Conservation (phyloP, 2,329 filamentous ascomycete species). For the Penicillium sp. region DNA sequence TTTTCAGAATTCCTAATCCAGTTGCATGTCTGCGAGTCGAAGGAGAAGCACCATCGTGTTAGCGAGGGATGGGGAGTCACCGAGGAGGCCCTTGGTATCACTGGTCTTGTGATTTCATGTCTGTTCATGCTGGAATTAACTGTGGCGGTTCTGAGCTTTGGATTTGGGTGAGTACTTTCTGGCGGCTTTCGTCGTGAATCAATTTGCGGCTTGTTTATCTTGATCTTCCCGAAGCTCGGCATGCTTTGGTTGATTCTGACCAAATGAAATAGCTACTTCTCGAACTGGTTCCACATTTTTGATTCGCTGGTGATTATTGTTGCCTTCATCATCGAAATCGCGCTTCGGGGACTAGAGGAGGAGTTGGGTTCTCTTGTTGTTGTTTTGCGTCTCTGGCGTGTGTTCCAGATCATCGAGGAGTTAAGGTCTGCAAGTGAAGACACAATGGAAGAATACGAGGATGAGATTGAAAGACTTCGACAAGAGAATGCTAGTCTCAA, state of each 20-base stretch:
- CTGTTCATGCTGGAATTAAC: conserved; percentile 66
- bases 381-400: conserved; percentile 66
- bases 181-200: not conserved
- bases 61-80: conserved; percentile 35
- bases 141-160: conserved; percentile 62
- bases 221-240: not conserved
- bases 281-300: conserved; percentile 62
- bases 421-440: conserved; percentile 64
- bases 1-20: conserved; percentile 55
- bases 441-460: conserved; percentile 60
- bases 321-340: conserved; percentile 63
- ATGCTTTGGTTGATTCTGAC: not conserved
- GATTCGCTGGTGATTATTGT: conserved; percentile 64
- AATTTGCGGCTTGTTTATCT: not conserved
- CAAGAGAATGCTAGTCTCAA: conserved; percentile 8
- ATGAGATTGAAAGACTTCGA: conserved; percentile 48
- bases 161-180: conserved; percentile 50
- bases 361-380: conserved; percentile 58
- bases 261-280: conserved; percentile 52
- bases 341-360: conserved; percentile 55
- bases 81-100: conserved; percentile 49
- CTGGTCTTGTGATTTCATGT: conserved; percentile 62
- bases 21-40: conserved; percentile 50
- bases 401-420: conserved; percentile 72
- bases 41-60: conserved; percentile 25